Evolutionary conservation across 805 yeast genomes (phyloP), one percentile per base, ranked within the genome.

Genomic region (Lachancea lanzarotensis): DNA sequence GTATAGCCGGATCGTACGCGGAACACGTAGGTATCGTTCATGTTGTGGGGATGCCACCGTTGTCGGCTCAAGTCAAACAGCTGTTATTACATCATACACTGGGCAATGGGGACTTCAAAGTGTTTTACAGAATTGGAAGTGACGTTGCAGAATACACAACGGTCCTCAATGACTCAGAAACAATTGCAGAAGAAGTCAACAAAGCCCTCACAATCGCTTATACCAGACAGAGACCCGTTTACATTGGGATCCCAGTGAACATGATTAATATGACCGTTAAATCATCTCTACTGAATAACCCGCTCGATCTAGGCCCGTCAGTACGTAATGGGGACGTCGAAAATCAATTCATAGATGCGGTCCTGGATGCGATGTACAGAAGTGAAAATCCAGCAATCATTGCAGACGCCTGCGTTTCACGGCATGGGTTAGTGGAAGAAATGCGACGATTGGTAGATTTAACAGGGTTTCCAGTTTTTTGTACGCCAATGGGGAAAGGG

Each of bases 21-120:
- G 96, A 89, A 62, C 81, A 75, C 52, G 84, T 82, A 38, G 95
- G 95, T 0, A 69, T 88, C 3, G 67, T 89, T 37, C 95, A 88
- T 65, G 78, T 90, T 47, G 95, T 90, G 8, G 96, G 96, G 19
- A 80, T 86, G 48, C 79, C 88, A 6, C 69, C 76, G n/a, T 62
- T 67, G 1, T 51, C 59, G 36, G 62, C 63, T 1, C 63, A 57
- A 47, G 49, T 50, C 32, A 59, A 51, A 62, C 69, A 46, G 60
- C 73, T 40, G 60, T 67, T 45, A 54, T 63, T 42, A 65, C 70
- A 44, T 51, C 66, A 52, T 30, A 49, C 49, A 1, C 16, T 44
- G 47, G 61, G 57, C 10, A 57, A 50, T 38, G 55, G 55, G 38
- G 65, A 60, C 63, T 65, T 51, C 82, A 79, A 57, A 79, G 81